Evolutionary conservation across 805 yeast species (phyloP), one percentile per base, ranked within the genome.

Genomic region (Kodamaea kaohsiungensis): DNA sequence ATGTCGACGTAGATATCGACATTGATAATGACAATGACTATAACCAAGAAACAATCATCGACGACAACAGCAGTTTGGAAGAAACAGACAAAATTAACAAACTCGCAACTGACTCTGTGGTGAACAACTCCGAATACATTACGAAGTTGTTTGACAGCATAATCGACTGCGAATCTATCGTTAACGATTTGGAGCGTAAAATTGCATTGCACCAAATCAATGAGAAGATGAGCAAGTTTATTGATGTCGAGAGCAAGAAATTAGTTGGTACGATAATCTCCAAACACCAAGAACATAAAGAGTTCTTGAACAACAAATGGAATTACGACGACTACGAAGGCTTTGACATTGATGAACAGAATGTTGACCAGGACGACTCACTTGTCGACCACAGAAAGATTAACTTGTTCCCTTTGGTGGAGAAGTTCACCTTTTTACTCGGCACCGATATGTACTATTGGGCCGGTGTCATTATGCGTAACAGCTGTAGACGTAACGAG

Each of bases 401-500:
- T 27, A 91, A 93, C 66, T 72, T 93, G 25, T 93, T 95, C 72
- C 97, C 96, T 8, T 72, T 93, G 60, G 98, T 93, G 39, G 99
- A 93, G 69, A 86, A 89, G 68, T 93, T 90, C 67, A 93, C 98
- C 0, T 77, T 81, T 51, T 72, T 78, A 47, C 83, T 87, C 60
- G 84, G 90, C 2, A 82, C 86, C 43, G 97, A 92, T 61, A 84
- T 91, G 77, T 87, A 88, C 61, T 91, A 92, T 70, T 93, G 99
- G 99, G 90, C 98, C 2, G 95, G 97, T 2, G 96, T 93, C n/a
- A 91, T 92, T 40, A 95, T 95, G 92, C 79, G 98, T 53, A 95
- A 95, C 69, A 91, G 97, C 0, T 93, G 97, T 67, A 82, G 98
- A 54, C 86, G 92, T 64, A 95, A 93, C 67, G 98, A 92, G 65